Evolutionary conservation across 352 stramenopile species (phyloP), one percentile per base, ranked within the genome.

Genomic region (Globisporangium iwayamae): DNA sequence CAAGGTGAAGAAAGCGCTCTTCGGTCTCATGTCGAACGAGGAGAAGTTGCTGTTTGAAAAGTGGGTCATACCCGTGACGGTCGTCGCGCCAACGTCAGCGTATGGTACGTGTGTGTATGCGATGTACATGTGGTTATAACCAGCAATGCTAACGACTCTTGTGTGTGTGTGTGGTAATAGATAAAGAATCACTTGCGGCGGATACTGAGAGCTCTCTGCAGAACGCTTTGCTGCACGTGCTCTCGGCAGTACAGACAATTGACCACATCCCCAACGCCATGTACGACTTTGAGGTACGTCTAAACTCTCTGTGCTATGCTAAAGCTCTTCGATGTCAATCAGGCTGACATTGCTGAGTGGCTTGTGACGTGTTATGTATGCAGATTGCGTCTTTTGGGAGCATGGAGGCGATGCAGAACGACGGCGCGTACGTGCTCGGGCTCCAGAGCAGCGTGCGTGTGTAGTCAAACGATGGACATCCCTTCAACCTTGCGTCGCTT

Each of bases 11-110:
- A 93, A 90, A 53, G 82, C 85, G 34, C 69, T 94, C 20, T 94
- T 94, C 32, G 84, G 82, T 9, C 72, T 94, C 50, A 90, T 93
- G 76, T 90, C 83, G 9, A 94, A 90, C 45, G 85, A 94, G 70
- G 85, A 92, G 68, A 92, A 92, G 67, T 75, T 87, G 43, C 70
- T 88, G n/a, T 94, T 90, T 62, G 85, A 94, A 63, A 91, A 94
- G 62, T 94, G 85, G 85, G 67, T 91, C 38, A 47, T 94, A 51
- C 85, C 85, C 0, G 67, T 94, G 18, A 81, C 72, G 32, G 78
- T 94, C n/a, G 68, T 72, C 43, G 73, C 73, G 48, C 74, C 69
- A n/a, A 65, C 79, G 18, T 63, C 70, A 60, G 74, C 76, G 6
- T 71, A 81, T 65, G 76, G 74, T 81, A 47, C 38, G 66, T 61